Percentiles rank a stretch among this genome's conserved stretches.
Conservation (phyloP, 2,329 filamentous ascomycete species). For the Exophiala phaeomuriformis region DNA sequence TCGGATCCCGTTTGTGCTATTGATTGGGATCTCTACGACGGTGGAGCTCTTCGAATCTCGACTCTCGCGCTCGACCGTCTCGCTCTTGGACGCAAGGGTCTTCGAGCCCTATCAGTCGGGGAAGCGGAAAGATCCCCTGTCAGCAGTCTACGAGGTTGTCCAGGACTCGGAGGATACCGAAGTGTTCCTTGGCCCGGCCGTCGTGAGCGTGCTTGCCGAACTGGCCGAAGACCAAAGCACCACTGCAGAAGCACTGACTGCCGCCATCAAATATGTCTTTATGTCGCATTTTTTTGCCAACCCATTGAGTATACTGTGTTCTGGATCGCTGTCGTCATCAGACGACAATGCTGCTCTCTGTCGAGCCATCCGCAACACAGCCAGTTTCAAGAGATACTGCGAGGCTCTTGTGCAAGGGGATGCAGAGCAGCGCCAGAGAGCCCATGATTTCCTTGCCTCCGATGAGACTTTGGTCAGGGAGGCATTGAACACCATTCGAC, state of each 20-base stretch:
- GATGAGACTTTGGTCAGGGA: constrained; percentile 43
- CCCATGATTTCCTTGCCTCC: constrained; percentile 44
- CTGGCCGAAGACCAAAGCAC: constrained; percentile 55
- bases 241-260: constrained; percentile 49
- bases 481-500: constrained; percentile 34
- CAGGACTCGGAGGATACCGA: constrained; percentile 39
- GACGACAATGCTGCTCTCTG: constrained; percentile 36
- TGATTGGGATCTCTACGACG: constrained; percentile 57
- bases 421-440: constrained; percentile 29
- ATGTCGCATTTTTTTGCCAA: constrained; percentile 61
- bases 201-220: constrained; percentile 48
- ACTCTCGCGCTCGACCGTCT: constrained; percentile 47
- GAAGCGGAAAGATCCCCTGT: constrained; percentile 31
- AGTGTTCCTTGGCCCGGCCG: constrained; percentile 42
- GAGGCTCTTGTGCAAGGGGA: constrained; percentile 36
- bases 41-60: constrained; percentile 55
- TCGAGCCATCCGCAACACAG: constrained; percentile 50
- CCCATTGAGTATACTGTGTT: constrained; percentile 34
- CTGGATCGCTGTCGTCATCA: constrained; percentile 39
- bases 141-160: constrained; percentile 34
- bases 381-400: constrained; percentile 45
- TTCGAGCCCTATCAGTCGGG: constrained; percentile 40
- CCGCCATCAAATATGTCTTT: constrained; percentile 52
- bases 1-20: constrained; percentile 52
- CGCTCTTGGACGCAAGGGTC: constrained; percentile 46